phyloP scores from a whole-genome alignment of 2,329 filamentous ascomycete species.

The Botrytis medusae region DNA sequence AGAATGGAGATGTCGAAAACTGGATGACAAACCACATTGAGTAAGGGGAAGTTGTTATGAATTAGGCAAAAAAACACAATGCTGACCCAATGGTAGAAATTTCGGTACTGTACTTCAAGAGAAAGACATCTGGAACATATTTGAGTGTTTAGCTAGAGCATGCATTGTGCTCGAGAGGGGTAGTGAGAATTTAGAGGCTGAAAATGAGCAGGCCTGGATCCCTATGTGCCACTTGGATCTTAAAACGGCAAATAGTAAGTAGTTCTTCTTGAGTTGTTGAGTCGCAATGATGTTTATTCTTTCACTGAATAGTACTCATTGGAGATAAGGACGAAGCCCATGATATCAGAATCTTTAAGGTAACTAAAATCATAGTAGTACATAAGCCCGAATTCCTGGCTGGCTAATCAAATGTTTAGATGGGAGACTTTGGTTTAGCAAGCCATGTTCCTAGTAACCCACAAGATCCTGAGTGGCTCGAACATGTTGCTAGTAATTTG shows the following conservation, averaged over 20 bases:
- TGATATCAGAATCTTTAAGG: not conserved
- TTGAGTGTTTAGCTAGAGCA: conserved; percentile 8
- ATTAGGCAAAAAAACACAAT: accelerated
- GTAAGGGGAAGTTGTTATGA: not conserved
- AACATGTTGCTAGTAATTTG: not conserved
- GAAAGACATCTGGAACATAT: conserved; percentile 2
- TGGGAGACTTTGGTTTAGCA: not conserved
- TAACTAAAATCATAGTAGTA: not conserved
- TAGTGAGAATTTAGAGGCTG: not conserved
- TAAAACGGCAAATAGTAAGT: conserved; percentile 5
- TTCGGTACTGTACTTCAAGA: not conserved
- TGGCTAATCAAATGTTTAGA: not conserved
- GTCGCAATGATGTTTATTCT: not conserved
- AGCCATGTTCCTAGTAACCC: not conserved
- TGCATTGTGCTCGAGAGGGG: not conserved
- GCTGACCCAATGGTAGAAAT: not conserved
- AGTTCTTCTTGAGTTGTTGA: accelerated
- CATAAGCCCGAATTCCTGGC: not conserved
- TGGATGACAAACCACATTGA: not conserved
- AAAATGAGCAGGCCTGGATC: not conserved
- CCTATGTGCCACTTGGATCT: conserved; percentile 6
- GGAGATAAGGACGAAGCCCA: not conserved
- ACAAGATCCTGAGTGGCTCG: not conserved
- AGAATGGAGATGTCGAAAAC: not conserved
- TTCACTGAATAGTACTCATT: not conserved